Conservation (phyloP, 148 eudicot species). For the Mesembryanthemum crystallinum region DNA sequence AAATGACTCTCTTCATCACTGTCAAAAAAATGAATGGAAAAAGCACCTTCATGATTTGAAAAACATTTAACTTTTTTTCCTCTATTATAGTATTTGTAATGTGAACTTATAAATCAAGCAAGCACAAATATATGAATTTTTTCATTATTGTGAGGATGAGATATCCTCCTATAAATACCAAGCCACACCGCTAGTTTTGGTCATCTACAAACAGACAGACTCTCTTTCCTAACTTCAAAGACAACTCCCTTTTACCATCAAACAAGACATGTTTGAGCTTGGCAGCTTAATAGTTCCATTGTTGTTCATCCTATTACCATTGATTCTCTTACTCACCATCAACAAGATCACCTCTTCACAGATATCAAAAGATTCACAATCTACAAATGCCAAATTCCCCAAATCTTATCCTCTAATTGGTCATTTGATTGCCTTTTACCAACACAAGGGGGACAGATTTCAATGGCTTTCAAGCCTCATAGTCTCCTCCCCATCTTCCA, state of each 20-base stretch:
- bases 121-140: too few species aligned
- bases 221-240: not conserved
- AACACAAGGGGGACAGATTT: constrained; percentile 18
- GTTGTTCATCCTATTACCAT: constrained; percentile 15
- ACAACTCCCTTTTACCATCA: not conserved
- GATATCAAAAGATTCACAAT: not conserved
- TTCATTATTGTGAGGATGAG: too few species aligned
- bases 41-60: too few species aligned
- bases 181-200: not conserved
- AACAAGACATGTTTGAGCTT: constrained; percentile 12
- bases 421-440: constrained; percentile 17
- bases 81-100: too few species aligned
- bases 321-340: constrained; percentile 2
- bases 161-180: not conserved
- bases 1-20: not conserved
- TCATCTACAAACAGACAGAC: not conserved
- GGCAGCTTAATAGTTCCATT: not conserved
- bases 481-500: constrained; percentile 18
- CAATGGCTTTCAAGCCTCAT: constrained; percentile 20
- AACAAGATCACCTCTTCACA: not conserved
- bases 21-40: not conserved
- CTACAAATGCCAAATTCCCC: constrained; percentile 1
- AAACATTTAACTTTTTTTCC: too few species aligned
- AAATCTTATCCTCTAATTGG: constrained; percentile 30
- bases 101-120: too few species aligned